Evolutionary conservation across 345 rosid genomes (phyloP).

Genomic region (Boechera stricta): DNA sequence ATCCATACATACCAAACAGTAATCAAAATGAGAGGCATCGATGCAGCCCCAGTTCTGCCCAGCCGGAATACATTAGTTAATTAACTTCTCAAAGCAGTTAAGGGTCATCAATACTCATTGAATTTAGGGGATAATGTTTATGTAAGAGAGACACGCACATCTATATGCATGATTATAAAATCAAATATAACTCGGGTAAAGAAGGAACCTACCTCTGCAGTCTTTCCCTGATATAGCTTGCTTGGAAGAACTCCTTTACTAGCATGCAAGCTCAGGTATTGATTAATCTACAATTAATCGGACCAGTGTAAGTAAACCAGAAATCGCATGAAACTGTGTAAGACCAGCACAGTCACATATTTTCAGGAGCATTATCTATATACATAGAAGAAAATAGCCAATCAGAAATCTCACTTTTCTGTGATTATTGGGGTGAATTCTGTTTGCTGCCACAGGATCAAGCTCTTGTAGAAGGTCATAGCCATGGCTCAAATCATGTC

Average conservation of each 20-base stretch:
- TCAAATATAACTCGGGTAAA: constrained; percentile 5
- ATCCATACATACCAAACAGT: constrained; percentile 84
- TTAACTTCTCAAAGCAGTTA: constrained; percentile 25
- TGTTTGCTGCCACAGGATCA: constrained; percentile 90
- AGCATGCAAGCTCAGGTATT: constrained; percentile 72
- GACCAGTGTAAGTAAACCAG: constrained; percentile 26
- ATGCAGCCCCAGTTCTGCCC: constrained; percentile 98
- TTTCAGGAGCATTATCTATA: background rate
- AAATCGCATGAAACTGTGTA: background rate
- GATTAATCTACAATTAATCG: constrained; percentile 65
- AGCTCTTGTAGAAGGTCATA: constrained; percentile 72
- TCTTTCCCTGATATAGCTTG: constrained; percentile 68
- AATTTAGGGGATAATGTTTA: background rate
- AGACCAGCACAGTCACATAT: background rate
- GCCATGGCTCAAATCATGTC: constrained; percentile 45
- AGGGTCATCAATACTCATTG: background rate
- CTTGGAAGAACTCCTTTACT: constrained; percentile 76
- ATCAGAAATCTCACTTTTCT: constrained; percentile 62
- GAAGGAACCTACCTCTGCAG: constrained; percentile 67
- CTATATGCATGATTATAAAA: background rate
- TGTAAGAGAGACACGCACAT: background rate
- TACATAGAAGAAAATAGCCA: constrained; percentile 5
- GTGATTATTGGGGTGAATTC: constrained; percentile 87
- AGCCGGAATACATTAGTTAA: constrained; percentile 55
- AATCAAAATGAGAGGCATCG: constrained; percentile 60